Conservation (phyloP, 2,329 filamentous ascomycete genomes). For the Pseudogymnoascus sp. region DNA sequence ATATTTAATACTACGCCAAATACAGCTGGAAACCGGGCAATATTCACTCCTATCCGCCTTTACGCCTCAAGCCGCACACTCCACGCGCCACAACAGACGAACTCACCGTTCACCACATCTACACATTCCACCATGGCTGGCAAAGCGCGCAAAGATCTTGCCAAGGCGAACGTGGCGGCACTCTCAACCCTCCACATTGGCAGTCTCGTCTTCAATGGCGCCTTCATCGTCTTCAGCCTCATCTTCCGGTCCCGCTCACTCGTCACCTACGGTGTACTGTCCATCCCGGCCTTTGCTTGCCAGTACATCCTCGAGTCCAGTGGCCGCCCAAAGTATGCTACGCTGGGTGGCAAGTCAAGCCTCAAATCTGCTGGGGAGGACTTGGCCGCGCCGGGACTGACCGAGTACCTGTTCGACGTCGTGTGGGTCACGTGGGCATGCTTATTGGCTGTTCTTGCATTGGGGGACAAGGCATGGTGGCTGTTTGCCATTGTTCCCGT, state of each 20-base stretch:
- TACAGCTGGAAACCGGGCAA: not conserved
- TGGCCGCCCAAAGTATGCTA: conserved; percentile 66
- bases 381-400: conserved; percentile 76
- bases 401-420: conserved; percentile 97
- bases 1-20: not conserved
- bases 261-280: conserved; percentile 62
- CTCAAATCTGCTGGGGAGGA: conserved; percentile 77
- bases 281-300: conserved; percentile 65
- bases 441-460: conserved; percentile 59
- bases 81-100: not conserved
- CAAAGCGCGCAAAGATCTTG: conserved; percentile 35
- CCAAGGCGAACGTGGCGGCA: conserved; percentile 67
- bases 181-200: conserved; percentile 77
- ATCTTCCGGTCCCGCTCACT: conserved; percentile 56
- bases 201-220: conserved; percentile 58
- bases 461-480: conserved; percentile 76
- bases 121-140: not conserved
- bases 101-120: not conserved
- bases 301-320: conserved; percentile 79
- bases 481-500: conserved; percentile 33
- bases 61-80: not conserved
- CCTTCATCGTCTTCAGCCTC: conserved; percentile 63
- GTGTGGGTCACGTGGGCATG: conserved; percentile 89
- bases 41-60: not conserved
- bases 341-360: conserved; percentile 36